Base-by-base conservation (phyloP, 768 basidiomycete genomes). In the Tricholoma bakamatsutake region DNA sequence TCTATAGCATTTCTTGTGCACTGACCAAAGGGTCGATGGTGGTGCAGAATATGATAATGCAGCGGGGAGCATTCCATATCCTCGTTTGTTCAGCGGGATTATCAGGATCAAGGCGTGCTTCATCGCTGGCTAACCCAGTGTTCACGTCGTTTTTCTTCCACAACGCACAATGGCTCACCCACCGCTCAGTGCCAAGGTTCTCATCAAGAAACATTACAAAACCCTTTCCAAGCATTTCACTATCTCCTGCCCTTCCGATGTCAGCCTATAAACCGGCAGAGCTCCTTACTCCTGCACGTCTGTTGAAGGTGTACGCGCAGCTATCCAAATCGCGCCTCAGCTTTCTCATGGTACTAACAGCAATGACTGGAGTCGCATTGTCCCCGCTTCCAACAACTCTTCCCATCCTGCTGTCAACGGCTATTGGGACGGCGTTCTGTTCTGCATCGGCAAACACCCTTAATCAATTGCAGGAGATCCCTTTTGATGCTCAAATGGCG, bases 401-500 rank as follows among this genome's bases (percentile, higher is more conserved):
- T 0, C 90, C 93, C 1, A 80, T 93, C 12, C 78, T 99, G 9
- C 77, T 98, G 4, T 84, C 89, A 13, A 90, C 95, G 0, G 93
- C 95, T 0, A 66, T 89, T 27, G 97, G 97, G 39, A 98, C 95
- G 0, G 83, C 87, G 0, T 78, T 99, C 42, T 97, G 94, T 67
- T 87, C 89, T 5, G 92, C 93, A 2, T 90, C 94, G 0, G 97
- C 97, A 28, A 98, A 98, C 67, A 80, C 96, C 2, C 77, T 97
- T 63, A 99, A 99, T 71, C 93, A 99, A 69, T 74, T 98, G 3
- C 88, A 94, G 64, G 97, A 99, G 71, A 78, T 91, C 6, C 97
- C 97, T 0, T 91, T 93, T 60, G 97, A 99, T 65, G 95, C 97
- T 0, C 97, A 99, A 67, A 98, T 98, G 87, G 79, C 85, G 0